Evolutionary conservation across 2,329 filamentous ascomycete species (phyloP).

Genomic region (Fusarium setosum): DNA sequence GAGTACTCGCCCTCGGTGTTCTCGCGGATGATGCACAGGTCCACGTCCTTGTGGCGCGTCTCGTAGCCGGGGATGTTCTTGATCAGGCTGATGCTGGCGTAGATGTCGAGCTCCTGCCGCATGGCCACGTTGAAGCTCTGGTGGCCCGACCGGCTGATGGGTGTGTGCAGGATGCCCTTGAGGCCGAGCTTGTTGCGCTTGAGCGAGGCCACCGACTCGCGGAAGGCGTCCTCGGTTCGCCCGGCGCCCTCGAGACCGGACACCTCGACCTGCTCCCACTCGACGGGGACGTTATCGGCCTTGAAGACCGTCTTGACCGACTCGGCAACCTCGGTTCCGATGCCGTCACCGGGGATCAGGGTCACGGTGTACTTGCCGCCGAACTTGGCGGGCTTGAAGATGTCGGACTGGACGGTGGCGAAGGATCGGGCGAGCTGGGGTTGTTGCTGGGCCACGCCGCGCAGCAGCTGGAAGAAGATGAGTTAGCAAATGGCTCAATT

Average conservation of each 20-base stretch:
- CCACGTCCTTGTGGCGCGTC: slow-evolving; percentile 96
- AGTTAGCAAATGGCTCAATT: slow-evolving; percentile 39
- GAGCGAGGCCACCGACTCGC: slow-evolving; percentile 93
- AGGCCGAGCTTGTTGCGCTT: slow-evolving; percentile 99
- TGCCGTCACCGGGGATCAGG: slow-evolving; percentile 98
- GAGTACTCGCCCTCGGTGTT: slow-evolving; percentile 99
- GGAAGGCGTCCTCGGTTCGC: slow-evolving; percentile 94
- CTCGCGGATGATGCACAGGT: slow-evolving; percentile 99
- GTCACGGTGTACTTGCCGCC: slow-evolving; percentile 99
- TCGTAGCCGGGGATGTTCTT: slow-evolving; percentile 99
- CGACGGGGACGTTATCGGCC: slow-evolving; percentile 97
- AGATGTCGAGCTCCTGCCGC: slow-evolving; percentile 99
- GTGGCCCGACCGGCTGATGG: slow-evolving; percentile 95
- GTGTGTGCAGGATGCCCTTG: slow-evolving; percentile 98
- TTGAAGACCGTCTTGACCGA: slow-evolving; percentile 99
- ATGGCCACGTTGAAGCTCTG: slow-evolving; percentile 99
- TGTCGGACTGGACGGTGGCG: slow-evolving; percentile 90
- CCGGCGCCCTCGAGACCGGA: slow-evolving; percentile 85
- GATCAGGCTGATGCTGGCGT: slow-evolving; percentile 96
- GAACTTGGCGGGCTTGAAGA: slow-evolving; percentile 99
- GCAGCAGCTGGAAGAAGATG: slow-evolving; percentile 58
- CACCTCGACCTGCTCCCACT: slow-evolving; percentile 99
- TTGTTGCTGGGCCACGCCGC: slow-evolving; percentile 60
- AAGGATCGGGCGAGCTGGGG: slow-evolving; percentile 67
- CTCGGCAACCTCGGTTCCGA: slow-evolving; percentile 97